phyloP scores from a whole-genome alignment of 768 basidiomycete species.

The Termitomyces sp. region DNA sequence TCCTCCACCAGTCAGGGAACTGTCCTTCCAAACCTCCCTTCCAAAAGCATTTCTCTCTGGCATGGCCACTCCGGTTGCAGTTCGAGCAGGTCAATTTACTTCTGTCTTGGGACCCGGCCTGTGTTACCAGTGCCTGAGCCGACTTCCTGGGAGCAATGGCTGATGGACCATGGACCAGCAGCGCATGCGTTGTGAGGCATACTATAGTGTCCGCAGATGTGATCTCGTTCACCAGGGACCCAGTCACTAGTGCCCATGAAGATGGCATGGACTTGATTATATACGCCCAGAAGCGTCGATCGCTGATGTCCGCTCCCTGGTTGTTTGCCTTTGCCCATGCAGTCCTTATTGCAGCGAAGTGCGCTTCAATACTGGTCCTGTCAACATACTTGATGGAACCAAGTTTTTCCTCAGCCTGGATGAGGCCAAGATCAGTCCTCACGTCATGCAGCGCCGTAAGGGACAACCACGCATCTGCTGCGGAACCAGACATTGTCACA shows the following conservation, averaged over 20 bases:
- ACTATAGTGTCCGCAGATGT: background rate
- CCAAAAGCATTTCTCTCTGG: background rate
- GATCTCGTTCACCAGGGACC: background rate
- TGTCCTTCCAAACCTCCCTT: too few species aligned
- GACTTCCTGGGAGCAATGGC: background rate
- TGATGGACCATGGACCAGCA: background rate
- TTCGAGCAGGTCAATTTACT: background rate
- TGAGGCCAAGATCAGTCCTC: too few species aligned
- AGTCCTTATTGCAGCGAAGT: background rate
- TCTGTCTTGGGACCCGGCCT: background rate
- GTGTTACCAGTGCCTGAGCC: background rate
- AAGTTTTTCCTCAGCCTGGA: too few species aligned
- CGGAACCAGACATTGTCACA: too few species aligned
- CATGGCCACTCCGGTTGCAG: background rate
- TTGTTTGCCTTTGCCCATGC: background rate
- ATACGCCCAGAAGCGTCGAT: background rate
- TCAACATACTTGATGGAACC: too few species aligned
- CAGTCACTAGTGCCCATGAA: background rate
- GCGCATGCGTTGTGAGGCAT: background rate
- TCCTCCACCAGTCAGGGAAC: too few species aligned
- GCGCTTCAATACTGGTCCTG: too few species aligned
- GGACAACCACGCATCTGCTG: too few species aligned
- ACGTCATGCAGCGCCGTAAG: too few species aligned
- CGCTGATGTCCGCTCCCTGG: background rate
- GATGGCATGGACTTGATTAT: too few species aligned